A percentile compares a stretch with the other conserved stretches of the same genome.
phyloP scores from a whole-genome alignment of 495 filamentous ascomycete genomes.

The Hypoxylon fuscum region DNA sequence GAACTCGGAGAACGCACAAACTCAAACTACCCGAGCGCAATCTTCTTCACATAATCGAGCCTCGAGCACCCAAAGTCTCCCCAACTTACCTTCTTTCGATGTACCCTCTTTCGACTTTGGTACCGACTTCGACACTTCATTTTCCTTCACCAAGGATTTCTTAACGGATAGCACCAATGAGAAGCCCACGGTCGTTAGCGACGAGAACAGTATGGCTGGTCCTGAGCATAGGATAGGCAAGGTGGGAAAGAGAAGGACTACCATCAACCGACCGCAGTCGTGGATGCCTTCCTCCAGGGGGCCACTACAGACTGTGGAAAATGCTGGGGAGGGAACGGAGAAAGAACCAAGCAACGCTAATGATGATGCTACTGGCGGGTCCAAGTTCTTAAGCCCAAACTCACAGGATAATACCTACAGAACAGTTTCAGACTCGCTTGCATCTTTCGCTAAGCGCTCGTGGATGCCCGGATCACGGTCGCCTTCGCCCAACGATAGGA shows the following conservation, averaged over 20 bases:
- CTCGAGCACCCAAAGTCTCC: conserved; percentile 46
- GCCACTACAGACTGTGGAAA: conserved; percentile 42
- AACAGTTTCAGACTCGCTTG: conserved; percentile 69
- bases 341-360: conserved; percentile 4
- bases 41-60: conserved; percentile 34
- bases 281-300: conserved; percentile 57
- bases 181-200: conserved; percentile 27
- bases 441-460: conserved; percentile 71
- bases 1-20: conserved; percentile 28
- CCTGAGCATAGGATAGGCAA: conserved; percentile 41
- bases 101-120: conserved; percentile 57
- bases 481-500: conserved; percentile 61
- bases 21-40: conserved; percentile 13
- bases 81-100: conserved; percentile 52
- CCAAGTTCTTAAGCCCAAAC: conserved; percentile 20
- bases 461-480: conserved; percentile 72
- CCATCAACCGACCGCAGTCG: conserved; percentile 54
- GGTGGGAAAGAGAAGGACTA: conserved; percentile 47
- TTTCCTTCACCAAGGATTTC: conserved; percentile 40
- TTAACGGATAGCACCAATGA: conserved; percentile 37
- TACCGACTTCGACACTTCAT: conserved; percentile 49
- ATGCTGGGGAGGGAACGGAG: conserved; percentile 30
- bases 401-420: conserved; percentile 46
- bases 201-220: conserved; percentile 27
- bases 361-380: conserved; percentile 1